A percentile compares a stretch with the other conserved stretches of the same genome.
Conservation (phyloP, 106 monocot species). For the Allium fistulosum region DNA sequence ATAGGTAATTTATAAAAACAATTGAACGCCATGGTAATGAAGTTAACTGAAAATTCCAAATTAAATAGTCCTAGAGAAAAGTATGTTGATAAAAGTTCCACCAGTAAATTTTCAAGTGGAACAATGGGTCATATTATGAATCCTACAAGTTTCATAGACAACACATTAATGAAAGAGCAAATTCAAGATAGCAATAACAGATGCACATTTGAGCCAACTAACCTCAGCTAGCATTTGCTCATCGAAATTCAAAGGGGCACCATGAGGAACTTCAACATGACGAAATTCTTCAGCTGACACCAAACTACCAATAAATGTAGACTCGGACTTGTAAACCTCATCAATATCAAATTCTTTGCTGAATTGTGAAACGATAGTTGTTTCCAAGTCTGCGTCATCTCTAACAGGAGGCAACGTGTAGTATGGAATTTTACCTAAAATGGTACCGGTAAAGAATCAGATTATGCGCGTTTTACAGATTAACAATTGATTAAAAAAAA, state of each 20-base stretch:
- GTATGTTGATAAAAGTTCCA: too few species aligned
- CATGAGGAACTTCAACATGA: conserved; percentile 73
- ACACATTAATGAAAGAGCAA: too few species aligned
- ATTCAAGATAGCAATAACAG: too few species aligned
- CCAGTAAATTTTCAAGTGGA: too few species aligned
- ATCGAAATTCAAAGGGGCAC: conserved; percentile 56
- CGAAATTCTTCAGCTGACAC: conserved; percentile 55
- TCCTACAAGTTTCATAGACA: too few species aligned
- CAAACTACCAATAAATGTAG: conserved; percentile 72
- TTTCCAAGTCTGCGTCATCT: conserved; percentile 23
- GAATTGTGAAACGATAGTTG: conserved; percentile 59
- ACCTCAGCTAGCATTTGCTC: conserved; percentile 75
- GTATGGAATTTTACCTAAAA: conserved; percentile 91
- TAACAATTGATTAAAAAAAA: neutral
- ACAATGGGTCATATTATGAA: too few species aligned
- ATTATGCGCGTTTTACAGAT: neutral
- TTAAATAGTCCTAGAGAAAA: too few species aligned
- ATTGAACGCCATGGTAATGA: too few species aligned
- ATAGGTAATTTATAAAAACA: too few species aligned
- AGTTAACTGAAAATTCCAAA: too few species aligned
- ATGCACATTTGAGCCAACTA: neutral
- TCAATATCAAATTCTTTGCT: conserved; percentile 87
- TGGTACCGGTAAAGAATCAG: neutral
- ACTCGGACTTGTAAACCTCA: conserved; percentile 73
- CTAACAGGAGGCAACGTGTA: conserved; percentile 74